These are phyloP conservation scores for Scleroderma bovista DNA, from an alignment of 768 basidiomycete genomes.

Conservation along the genomic window DNA sequence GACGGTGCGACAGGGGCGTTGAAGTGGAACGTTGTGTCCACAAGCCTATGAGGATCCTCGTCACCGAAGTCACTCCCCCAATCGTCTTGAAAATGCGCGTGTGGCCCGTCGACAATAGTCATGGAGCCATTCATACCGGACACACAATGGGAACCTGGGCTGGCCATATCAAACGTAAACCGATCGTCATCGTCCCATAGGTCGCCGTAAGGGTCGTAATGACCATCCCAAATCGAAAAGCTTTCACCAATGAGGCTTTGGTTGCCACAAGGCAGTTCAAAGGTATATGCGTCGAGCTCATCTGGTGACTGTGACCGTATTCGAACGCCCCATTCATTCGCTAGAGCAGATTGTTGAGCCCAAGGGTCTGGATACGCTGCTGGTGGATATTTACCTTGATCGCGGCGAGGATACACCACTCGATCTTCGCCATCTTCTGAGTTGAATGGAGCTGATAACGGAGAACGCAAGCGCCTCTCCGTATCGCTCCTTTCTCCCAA, in stretches of 20 bases:
- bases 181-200: constrained; percentile 21
- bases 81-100: constrained; percentile 6
- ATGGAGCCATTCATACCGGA: neutral
- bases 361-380: neutral
- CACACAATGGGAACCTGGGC: neutral
- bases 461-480: constrained; percentile 19
- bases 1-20: constrained; percentile 17
- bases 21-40: constrained; percentile 15
- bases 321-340: constrained; percentile 28
- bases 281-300: constrained; percentile 16
- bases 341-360: constrained; percentile 13
- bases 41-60: constrained; percentile 4
- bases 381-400: constrained; percentile 12
- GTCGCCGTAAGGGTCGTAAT: constrained; percentile 6
- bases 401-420: constrained; percentile 25
- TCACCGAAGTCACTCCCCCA: constrained; percentile 5
- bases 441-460: constrained; percentile 5
- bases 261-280: constrained; percentile 19
- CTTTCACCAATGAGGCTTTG: constrained; percentile 22
- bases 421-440: constrained; percentile 18
- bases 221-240: neutral
- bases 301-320: constrained; percentile 7
- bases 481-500: constrained; percentile 23
- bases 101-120: constrained; percentile 2
- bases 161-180: constrained; percentile 15